These are phyloP conservation scores for Pseudogymnoascus sp. DNA, from an alignment of 2,329 filamentous ascomycete genomes.

Conservation along the genomic window DNA sequence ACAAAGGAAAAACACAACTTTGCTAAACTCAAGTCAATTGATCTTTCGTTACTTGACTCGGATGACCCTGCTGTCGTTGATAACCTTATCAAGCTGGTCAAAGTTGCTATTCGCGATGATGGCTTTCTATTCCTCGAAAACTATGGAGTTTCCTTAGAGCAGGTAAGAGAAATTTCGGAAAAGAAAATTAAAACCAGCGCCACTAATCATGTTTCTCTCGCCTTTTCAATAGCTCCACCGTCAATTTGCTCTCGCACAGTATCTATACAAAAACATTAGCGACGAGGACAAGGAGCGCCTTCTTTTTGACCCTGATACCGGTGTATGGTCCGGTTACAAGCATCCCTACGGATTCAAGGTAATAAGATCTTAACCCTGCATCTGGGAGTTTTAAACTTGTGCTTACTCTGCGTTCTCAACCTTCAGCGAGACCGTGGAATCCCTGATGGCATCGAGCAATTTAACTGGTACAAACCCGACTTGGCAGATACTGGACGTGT, in stretches of 20 bases:
- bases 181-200: neutral
- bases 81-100: constrained; percentile 35
- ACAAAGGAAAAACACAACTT: constrained; percentile 38
- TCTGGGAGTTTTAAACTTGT: neutral
- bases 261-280: constrained; percentile 41
- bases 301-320: constrained; percentile 39
- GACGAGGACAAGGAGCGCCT: constrained; percentile 42
- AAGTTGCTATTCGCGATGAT: constrained; percentile 36
- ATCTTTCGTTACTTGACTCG: constrained; percentile 37
- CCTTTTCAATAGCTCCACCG: constrained; percentile 34
- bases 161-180: constrained; percentile 18
- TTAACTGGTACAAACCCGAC: constrained; percentile 43
- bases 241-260: constrained; percentile 43
- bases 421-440: constrained; percentile 32
- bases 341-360: constrained; percentile 38
- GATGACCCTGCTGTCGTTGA: constrained; percentile 36
- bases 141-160: constrained; percentile 38
- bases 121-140: constrained; percentile 42
- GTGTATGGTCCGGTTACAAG: constrained; percentile 43
- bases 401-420: neutral
- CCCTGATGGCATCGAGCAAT: constrained; percentile 44
- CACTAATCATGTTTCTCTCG: neutral
- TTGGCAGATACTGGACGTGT: constrained; percentile 36
- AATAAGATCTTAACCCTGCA: constrained; percentile 1
- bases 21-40: constrained; percentile 34